Percentiles rank a stretch among this genome's conserved stretches.
Evolutionary conservation across 495 filamentous ascomycete genomes (phyloP).

Genomic region (Podospora australis): DNA sequence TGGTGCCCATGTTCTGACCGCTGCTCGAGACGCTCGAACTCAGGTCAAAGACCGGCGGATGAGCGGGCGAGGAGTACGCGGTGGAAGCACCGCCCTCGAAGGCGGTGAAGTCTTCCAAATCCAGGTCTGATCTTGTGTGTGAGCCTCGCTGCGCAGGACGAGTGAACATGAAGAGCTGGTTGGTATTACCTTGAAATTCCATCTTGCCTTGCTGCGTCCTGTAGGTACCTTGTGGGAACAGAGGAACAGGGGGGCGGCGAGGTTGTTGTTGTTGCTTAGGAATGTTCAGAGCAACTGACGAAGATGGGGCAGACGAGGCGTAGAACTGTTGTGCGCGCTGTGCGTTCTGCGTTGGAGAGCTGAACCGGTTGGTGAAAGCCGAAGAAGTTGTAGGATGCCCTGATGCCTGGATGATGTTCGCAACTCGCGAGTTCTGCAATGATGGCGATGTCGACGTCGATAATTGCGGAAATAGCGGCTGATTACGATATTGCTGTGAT

Average conservation of each 20-base stretch:
- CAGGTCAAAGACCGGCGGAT: constrained; percentile 41
- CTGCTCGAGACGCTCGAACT: constrained; percentile 35
- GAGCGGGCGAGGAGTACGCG: constrained; percentile 46
- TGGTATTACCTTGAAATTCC: constrained; percentile 38
- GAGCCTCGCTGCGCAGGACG: constrained; percentile 26
- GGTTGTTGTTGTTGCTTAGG: constrained; percentile 37
- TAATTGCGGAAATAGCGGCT: constrained; percentile 26
- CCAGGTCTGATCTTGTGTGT: constrained; percentile 41
- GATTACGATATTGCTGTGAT: constrained; percentile 34
- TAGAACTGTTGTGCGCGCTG: constrained; percentile 43
- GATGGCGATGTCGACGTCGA: constrained; percentile 30
- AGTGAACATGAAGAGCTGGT: not conserved
- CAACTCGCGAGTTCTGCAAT: constrained; percentile 51
- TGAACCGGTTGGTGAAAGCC: constrained; percentile 52
- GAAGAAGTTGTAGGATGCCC: constrained; percentile 52
- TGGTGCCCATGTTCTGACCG: constrained; percentile 53
- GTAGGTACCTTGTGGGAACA: constrained; percentile 45
- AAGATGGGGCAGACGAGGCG: constrained; percentile 46
- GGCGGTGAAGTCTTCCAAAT: constrained; percentile 45
- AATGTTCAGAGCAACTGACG: constrained; percentile 36
- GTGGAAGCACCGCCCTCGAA: constrained; percentile 46
- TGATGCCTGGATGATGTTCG: constrained; percentile 52
- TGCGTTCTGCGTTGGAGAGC: constrained; percentile 37
- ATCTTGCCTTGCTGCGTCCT: constrained; percentile 40
- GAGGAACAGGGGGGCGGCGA: constrained; percentile 46